phyloP scores from a whole-genome alignment of 2,329 filamentous ascomycete species.

The Sclerotinia glacialis region DNA sequence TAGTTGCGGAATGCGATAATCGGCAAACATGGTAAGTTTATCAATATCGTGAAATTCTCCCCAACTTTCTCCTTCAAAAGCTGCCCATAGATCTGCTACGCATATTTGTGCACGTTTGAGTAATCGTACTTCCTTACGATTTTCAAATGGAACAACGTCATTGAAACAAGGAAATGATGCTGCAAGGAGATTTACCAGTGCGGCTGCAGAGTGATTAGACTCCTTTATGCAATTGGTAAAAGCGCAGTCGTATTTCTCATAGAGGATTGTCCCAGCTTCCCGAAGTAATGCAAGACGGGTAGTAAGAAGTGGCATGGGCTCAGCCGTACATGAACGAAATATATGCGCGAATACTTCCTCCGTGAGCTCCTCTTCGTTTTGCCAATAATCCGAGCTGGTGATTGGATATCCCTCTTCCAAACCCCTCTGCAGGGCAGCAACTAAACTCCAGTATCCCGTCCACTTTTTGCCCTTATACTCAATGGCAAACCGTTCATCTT shows the following conservation, averaged over 20 bases:
- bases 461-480: conserved; percentile 77
- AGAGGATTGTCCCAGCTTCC: conserved; percentile 77
- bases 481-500: conserved; percentile 74
- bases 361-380: conserved; percentile 70
- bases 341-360: conserved; percentile 71
- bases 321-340: conserved; percentile 82
- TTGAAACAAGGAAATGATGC: conserved; percentile 81
- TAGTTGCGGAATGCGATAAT: conserved; percentile 95
- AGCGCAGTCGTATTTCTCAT: conserved; percentile 74
- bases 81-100: conserved; percentile 94
- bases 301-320: conserved; percentile 79
- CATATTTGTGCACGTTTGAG: conserved; percentile 95
- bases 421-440: conserved; percentile 81
- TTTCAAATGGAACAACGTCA: conserved; percentile 75
- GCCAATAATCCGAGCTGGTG: conserved; percentile 84
- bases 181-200: conserved; percentile 81
- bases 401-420: conserved; percentile 86
- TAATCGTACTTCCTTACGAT: conserved; percentile 69
- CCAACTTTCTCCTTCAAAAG: conserved; percentile 76
- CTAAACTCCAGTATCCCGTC: conserved; percentile 95
- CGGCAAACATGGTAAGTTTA: conserved; percentile 97
- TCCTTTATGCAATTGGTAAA: conserved; percentile 70
- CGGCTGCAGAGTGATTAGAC: conserved; percentile 75
- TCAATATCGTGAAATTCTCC: conserved; percentile 88
- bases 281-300: conserved; percentile 76